phyloP scores from a whole-genome alignment of 2,329 filamentous ascomycete genomes.

The Sclerotinia nivalis region DNA sequence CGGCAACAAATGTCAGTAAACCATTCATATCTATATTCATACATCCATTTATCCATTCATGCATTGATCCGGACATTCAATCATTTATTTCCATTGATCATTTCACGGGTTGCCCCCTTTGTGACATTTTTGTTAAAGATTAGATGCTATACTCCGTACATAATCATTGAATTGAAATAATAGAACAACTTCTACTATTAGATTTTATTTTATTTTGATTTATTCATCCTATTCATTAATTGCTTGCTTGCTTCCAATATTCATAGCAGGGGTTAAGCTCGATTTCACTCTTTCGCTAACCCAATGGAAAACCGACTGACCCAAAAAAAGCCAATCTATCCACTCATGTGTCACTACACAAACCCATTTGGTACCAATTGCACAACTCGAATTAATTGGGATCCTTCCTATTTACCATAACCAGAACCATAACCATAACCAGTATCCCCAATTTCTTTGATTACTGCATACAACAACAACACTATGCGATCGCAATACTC shows the following conservation, averaged over 20 bases:
- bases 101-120: background rate
- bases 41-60: too few relatives aligned
- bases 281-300: background rate
- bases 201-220: background rate
- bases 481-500: slow-evolving; percentile 21
- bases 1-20: background rate
- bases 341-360: slow-evolving; percentile 15
- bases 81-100: background rate
- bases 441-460: slow-evolving; percentile 7
- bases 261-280: background rate
- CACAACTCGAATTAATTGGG: slow-evolving; percentile 20
- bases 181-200: background rate
- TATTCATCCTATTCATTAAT: background rate
- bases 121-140: background rate
- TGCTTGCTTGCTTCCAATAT: background rate
- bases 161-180: background rate
- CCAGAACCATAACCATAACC: background rate
- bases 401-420: slow-evolving; percentile 19
- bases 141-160: background rate
- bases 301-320: background rate
- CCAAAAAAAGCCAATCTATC: background rate
- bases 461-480: slow-evolving; percentile 9
- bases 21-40: background rate
- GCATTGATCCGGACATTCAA: background rate
- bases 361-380: slow-evolving; percentile 14